Evolutionary conservation across 305 asterid species (phyloP).

Genomic region (Euphrasia arctica): DNA sequence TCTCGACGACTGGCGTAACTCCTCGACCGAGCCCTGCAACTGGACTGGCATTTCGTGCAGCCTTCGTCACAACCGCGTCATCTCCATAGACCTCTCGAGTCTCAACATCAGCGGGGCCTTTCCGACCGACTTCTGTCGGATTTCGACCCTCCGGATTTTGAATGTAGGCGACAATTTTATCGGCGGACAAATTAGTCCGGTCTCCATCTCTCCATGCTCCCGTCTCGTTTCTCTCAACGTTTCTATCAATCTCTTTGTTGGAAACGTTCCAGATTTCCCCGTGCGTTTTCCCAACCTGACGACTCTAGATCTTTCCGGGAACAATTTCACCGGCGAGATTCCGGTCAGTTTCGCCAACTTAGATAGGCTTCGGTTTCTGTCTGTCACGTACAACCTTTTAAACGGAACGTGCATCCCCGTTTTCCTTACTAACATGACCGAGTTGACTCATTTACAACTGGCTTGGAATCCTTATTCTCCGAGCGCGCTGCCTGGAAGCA

Average conservation of each 20-base stretch:
- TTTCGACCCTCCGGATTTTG: constrained; percentile 52
- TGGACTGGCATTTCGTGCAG: constrained; percentile 79
- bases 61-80: constrained; percentile 31
- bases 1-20: constrained; percentile 52
- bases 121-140: constrained; percentile 78
- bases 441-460: constrained; percentile 50
- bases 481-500: constrained; percentile 49
- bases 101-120: constrained; percentile 47
- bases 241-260: constrained; percentile 57
- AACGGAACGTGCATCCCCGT: constrained; percentile 66
- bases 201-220: constrained; percentile 55
- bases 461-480: constrained; percentile 47
- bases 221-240: constrained; percentile 49
- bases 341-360: constrained; percentile 55
- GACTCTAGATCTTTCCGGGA: constrained; percentile 43
- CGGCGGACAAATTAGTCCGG: constrained; percentile 42
- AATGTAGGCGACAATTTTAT: constrained; percentile 49
- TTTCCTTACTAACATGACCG: constrained; percentile 58
- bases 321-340: constrained; percentile 73
- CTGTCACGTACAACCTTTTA: constrained; percentile 49
- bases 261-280: constrained; percentile 52
- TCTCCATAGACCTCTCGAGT: constrained; percentile 44
- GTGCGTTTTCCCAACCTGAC: constrained; percentile 49
- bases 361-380: constrained; percentile 44
- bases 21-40: constrained; percentile 52